Conservation (phyloP, 805 yeast species). For the Aciculoconidium aculeatum region DNA sequence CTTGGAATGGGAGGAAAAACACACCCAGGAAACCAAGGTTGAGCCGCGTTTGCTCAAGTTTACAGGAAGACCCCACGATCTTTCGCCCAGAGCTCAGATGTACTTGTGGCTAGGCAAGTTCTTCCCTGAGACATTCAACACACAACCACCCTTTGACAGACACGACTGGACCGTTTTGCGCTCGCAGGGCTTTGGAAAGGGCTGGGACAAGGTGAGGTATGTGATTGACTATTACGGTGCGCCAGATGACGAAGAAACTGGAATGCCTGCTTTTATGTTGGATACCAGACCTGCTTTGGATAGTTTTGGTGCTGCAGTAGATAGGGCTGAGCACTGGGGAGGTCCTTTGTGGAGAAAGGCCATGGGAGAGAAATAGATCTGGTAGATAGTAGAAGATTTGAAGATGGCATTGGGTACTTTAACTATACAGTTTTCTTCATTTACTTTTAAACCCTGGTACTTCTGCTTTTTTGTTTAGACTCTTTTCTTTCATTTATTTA, state of each 20-base stretch:
- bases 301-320: constrained; percentile 52
- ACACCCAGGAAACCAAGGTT: constrained; percentile 47
- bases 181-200: constrained; percentile 36
- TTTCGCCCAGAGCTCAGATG: constrained; percentile 79
- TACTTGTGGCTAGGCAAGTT: constrained; percentile 58
- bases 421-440: no score
- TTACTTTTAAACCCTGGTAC: no score
- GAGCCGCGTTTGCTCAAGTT: constrained; percentile 79
- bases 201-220: constrained; percentile 74
- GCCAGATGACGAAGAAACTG: constrained; percentile 80
- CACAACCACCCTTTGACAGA: constrained; percentile 91
- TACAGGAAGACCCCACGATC: constrained; percentile 86
- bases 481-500: no score
- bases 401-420: no score
- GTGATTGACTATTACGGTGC: constrained; percentile 97
- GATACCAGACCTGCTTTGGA: constrained; percentile 97
- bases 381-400: no score
- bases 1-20: constrained; percentile 79
- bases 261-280: constrained; percentile 84
- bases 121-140: constrained; percentile 67
- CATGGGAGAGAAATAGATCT: constrained; percentile 61
- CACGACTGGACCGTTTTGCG: constrained; percentile 98
- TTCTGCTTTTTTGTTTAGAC: no score
- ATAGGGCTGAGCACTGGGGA: constrained; percentile 65
- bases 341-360: constrained; percentile 66